Conservation (phyloP, 2,329 filamentous ascomycete species). For the Ceratocystis huliohia region DNA sequence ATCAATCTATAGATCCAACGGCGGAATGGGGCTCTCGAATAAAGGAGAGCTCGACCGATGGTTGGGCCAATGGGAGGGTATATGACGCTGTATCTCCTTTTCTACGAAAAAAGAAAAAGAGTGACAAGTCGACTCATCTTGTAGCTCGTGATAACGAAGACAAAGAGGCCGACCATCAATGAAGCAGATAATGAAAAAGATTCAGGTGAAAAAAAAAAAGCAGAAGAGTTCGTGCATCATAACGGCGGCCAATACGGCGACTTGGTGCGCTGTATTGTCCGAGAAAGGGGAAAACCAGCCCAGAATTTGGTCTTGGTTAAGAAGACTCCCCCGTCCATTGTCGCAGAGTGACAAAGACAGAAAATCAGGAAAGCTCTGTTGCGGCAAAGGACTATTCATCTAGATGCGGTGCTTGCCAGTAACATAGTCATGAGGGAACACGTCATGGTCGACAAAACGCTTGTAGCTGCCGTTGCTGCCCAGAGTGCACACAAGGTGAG, state of each 20-base stretch:
- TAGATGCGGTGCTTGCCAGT: slow-evolving; percentile 14
- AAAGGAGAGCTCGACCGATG: not conserved
- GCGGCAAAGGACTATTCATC: not conserved
- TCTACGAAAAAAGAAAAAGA: not conserved
- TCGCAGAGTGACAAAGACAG: not conserved
- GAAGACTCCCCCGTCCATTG: not conserved
- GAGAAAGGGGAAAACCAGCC: not conserved
- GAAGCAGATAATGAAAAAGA: not conserved
- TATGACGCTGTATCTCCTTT: not conserved
- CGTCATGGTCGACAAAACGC: slow-evolving; percentile 17
- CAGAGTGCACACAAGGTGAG: slow-evolving; percentile 40
- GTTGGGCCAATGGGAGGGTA: not conserved
- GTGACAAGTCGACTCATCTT: not conserved
- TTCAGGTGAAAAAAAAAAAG: not conserved
- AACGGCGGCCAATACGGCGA: slow-evolving; percentile 9
- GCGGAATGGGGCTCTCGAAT: not conserved
- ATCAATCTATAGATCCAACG: not conserved
- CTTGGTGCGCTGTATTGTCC: not conserved
- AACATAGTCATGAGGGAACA: slow-evolving; percentile 18
- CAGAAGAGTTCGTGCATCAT: slow-evolving; percentile 18
- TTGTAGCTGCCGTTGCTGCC: slow-evolving; percentile 26
- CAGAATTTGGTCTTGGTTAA: not conserved
- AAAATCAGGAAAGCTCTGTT: not conserved
- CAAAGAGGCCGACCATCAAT: not conserved
- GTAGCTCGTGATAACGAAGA: not conserved